Conservation (phyloP, 805 yeast species). For the Myxozyma kluyveri region DNA sequence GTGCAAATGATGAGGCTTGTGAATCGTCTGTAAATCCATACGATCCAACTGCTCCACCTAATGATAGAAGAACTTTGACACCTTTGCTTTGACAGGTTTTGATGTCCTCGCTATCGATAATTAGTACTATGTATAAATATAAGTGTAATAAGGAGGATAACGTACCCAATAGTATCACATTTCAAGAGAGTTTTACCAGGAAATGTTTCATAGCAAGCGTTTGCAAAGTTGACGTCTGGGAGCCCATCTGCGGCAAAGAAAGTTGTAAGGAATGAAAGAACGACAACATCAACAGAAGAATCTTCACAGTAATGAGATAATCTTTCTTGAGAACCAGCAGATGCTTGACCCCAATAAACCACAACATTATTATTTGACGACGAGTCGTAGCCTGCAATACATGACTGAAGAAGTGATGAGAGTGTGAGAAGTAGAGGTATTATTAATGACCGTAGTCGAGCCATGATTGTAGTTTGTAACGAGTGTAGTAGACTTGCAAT, state of each 20-base stretch:
- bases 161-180: constrained; percentile 49
- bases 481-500: not conserved
- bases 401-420: not conserved
- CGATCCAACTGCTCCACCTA: constrained; percentile 68
- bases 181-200: constrained; percentile 44
- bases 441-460: not conserved
- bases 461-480: not conserved
- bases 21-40: constrained; percentile 53
- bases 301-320: constrained; percentile 57
- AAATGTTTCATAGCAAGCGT: constrained; percentile 43
- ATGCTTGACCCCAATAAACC: constrained; percentile 82
- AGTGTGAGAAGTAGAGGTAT: not conserved
- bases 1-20: constrained; percentile 59
- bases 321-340: constrained; percentile 53
- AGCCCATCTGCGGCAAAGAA: constrained; percentile 42
- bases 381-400: not conserved
- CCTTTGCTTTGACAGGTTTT: constrained; percentile 72
- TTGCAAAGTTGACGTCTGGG: constrained; percentile 56
- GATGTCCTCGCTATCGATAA: constrained; percentile 11
- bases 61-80: constrained; percentile 69
- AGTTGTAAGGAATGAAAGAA: constrained; percentile 56
- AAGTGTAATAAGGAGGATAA: not conserved
- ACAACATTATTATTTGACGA: constrained; percentile 50
- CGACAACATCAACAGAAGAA: constrained; percentile 39
- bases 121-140: not conserved